Percentiles rank a stretch among this genome's conserved stretches.
These are phyloP conservation scores for Kalaharituber pfeilii DNA, from an alignment of 2,329 filamentous ascomycete genomes.

Conservation along the genomic window DNA sequence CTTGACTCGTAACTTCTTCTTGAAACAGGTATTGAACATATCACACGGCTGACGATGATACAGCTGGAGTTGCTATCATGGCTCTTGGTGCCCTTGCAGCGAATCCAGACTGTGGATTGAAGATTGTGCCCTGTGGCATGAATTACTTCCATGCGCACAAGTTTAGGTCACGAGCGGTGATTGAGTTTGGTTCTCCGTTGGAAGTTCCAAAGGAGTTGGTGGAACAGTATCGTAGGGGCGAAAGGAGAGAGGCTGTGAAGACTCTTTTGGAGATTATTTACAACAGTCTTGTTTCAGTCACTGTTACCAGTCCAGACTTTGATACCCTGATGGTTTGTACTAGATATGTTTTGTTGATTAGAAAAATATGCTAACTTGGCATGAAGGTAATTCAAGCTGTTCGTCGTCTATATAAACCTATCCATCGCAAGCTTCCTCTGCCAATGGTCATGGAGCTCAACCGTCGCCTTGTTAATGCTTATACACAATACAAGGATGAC, in stretches of 20 bases:
- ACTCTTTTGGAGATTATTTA: conserved; percentile 74
- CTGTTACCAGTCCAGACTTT: conserved; percentile 81
- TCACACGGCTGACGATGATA: conserved; percentile 17
- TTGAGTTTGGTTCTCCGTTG: conserved; percentile 84
- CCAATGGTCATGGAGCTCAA: conserved; percentile 91
- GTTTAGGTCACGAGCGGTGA: conserved; percentile 84
- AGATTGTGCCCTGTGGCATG: conserved; percentile 94
- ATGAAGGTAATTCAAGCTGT: conserved; percentile 71
- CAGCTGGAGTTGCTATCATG: conserved; percentile 93
- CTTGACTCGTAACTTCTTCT: background rate
- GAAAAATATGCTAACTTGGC: too few relatives aligned
- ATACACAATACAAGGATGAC: conserved; percentile 82
- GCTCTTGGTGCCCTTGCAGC: conserved; percentile 75
- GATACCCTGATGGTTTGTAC: conserved; percentile 74
- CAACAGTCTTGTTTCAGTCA: conserved; percentile 68
- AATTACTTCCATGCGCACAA: conserved; percentile 99
- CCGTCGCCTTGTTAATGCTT: conserved; percentile 74
- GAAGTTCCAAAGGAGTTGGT: conserved; percentile 70
- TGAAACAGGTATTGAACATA: background rate
- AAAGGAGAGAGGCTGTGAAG: conserved; percentile 73
- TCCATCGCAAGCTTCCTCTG: conserved; percentile 79
- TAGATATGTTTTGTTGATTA: background rate
- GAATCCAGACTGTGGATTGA: conserved; percentile 70
- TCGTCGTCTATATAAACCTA: conserved; percentile 80
- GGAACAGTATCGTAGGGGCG: conserved; percentile 64